These are phyloP conservation scores for Trichoderma brevicompactum DNA, from an alignment of 2,329 filamentous ascomycete genomes.

Conservation along the genomic window DNA sequence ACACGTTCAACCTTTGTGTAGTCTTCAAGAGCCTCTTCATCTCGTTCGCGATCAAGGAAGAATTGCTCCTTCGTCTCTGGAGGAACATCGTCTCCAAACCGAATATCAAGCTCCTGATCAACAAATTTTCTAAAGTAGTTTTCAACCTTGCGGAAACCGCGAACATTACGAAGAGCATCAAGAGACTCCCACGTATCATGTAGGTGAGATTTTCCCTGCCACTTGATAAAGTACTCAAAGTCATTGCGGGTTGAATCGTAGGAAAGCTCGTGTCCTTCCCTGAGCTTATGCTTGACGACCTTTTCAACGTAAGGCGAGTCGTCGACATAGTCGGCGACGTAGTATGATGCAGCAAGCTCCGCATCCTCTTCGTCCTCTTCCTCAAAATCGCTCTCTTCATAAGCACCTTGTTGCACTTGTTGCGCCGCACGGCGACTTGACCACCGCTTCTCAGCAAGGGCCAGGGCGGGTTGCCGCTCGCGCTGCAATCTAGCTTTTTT, in stretches of 20 bases:
- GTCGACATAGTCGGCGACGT: conserved; percentile 71
- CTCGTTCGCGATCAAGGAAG: conserved; percentile 90
- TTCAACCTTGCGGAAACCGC: conserved; percentile 85
- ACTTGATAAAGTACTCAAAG: conserved; percentile 93
- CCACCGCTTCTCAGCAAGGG: conserved; percentile 84
- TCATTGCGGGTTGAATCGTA: conserved; percentile 68
- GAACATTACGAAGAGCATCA: conserved; percentile 73
- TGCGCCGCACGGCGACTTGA: conserved; percentile 84
- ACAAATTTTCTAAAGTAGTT: conserved; percentile 92
- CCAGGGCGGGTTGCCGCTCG: conserved; percentile 67
- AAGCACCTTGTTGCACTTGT: conserved; percentile 66
- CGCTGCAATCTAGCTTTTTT: conserved; percentile 80
- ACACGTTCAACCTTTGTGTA: conserved; percentile 92
- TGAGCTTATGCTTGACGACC: conserved; percentile 83
- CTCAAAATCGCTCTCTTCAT: conserved; percentile 70
- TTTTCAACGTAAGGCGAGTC: conserved; percentile 86
- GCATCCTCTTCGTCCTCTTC: conserved; percentile 68
- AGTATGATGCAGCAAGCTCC: conserved; percentile 64
- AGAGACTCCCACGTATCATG: conserved; percentile 94
- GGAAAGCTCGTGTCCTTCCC: conserved; percentile 65
- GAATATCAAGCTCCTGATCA: conserved; percentile 76
- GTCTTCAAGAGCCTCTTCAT: conserved; percentile 84
- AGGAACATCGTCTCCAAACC: conserved; percentile 74
- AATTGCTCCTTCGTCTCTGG: conserved; percentile 91
- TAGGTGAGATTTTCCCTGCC: conserved; percentile 93